phyloP scores from a whole-genome alignment of 345 rosid species.

The Orychophragmus violaceus region DNA sequence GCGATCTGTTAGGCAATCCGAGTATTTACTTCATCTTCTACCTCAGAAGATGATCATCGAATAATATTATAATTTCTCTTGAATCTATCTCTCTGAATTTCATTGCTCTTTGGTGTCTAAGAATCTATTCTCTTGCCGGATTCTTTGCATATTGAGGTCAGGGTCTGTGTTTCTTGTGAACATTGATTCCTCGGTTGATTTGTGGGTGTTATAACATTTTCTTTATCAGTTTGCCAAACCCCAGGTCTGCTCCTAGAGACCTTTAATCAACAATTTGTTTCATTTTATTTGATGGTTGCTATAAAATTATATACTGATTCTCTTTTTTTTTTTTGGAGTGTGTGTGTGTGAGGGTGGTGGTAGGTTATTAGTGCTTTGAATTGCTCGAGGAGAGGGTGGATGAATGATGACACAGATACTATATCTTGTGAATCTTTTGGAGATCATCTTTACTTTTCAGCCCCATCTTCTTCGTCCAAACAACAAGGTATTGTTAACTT shows the following conservation, averaged over 20 bases:
- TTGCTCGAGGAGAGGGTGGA: slow-evolving; percentile 94
- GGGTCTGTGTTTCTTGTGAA: too few relatives aligned
- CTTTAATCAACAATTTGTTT: not conserved
- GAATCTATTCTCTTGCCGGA: too few relatives aligned
- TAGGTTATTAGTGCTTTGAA: slow-evolving; percentile 87
- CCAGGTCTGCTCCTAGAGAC: slow-evolving; percentile 43
- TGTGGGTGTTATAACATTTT: too few relatives aligned
- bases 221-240: slow-evolving; percentile 96
- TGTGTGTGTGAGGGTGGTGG: not conserved
- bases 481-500: slow-evolving; percentile 58
- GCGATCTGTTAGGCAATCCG: too few relatives aligned
- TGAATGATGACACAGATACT: slow-evolving; percentile 69
- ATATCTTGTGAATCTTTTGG: slow-evolving; percentile 90
- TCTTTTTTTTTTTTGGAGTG: not conserved
- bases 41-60: too few relatives aligned
- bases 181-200: too few relatives aligned
- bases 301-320: not conserved
- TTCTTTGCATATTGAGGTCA: too few relatives aligned
- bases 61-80: too few relatives aligned
- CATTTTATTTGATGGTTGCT: not conserved
- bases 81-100: too few relatives aligned
- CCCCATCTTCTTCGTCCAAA: slow-evolving; percentile 73
- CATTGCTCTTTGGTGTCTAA: too few relatives aligned
- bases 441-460: slow-evolving; percentile 70
- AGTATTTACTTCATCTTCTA: too few relatives aligned